Conservation (phyloP, 78 protist genomes). For the Emiliania huxleyi region DNA sequence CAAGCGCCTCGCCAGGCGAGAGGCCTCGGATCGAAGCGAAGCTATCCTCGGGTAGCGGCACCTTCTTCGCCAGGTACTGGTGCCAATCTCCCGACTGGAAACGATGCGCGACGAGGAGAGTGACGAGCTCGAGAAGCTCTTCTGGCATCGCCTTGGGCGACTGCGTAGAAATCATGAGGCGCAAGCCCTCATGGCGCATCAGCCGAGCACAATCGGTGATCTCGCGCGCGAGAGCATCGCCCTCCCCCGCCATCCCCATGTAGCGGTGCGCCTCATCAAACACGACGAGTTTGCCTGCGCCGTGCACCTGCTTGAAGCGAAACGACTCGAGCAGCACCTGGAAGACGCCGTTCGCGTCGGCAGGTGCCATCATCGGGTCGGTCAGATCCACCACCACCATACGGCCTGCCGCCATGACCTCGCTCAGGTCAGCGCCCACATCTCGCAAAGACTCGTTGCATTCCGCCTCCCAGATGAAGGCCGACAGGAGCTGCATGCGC, state of each 20-base stretch:
- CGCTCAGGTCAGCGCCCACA: background rate
- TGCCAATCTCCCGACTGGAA: no score
- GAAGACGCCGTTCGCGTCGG: slow-evolving; percentile 32
- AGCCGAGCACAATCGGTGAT: slow-evolving; percentile 7
- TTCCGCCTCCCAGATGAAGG: no score
- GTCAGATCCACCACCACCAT: slow-evolving; percentile 29
- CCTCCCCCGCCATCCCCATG: background rate
- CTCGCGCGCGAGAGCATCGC: background rate
- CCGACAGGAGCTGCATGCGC: no score
- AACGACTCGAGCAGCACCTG: slow-evolving; percentile 26
- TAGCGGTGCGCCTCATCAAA: slow-evolving; percentile 33
- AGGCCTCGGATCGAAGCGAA: no score
- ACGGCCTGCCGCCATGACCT: background rate
- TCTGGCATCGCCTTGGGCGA: no score
- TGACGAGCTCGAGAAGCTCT: no score
- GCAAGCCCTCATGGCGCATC: no score
- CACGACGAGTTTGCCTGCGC: background rate
- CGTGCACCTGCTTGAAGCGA: background rate
- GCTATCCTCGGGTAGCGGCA: no score
- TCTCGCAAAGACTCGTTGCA: background rate
- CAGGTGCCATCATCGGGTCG: slow-evolving; percentile 22
- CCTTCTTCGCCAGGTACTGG: no score
- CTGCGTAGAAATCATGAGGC: no score
- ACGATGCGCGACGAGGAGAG: no score
- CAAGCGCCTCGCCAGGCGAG: no score